These are phyloP conservation scores for Yarrowia galli DNA, from an alignment of 1,139 yeast species.

Conservation along the genomic window DNA sequence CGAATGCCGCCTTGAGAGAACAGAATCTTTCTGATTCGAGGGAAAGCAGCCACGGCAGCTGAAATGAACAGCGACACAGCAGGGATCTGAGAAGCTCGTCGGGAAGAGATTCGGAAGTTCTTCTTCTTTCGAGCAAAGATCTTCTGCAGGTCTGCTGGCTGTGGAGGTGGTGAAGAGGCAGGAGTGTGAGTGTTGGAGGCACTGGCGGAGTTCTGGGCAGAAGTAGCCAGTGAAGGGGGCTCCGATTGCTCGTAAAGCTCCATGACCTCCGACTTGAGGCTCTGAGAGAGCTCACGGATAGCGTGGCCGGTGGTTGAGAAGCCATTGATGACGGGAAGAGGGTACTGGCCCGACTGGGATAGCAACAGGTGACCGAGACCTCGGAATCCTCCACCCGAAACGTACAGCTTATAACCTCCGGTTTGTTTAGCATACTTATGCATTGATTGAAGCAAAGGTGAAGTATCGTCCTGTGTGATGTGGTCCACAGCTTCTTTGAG, in stretches of 20 bases:
- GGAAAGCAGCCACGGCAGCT: constrained; percentile 64
- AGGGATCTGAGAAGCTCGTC: constrained; percentile 67
- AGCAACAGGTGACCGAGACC: constrained; percentile 67
- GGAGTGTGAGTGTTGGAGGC: constrained; percentile 34
- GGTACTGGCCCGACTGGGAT: constrained; percentile 59
- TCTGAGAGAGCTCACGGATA: constrained; percentile 49
- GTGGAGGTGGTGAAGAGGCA: constrained; percentile 29
- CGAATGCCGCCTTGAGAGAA: constrained; percentile 76
- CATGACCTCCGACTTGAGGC: constrained; percentile 42
- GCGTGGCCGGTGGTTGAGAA: constrained; percentile 62
- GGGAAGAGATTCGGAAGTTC: constrained; percentile 65
- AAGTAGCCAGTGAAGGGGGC: constrained; percentile 28
- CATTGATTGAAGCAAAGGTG: constrained; percentile 41
- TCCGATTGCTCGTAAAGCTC: constrained; percentile 33
- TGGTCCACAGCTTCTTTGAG: constrained; percentile 58
- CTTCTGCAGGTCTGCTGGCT: constrained; percentile 35
- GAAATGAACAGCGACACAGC: constrained; percentile 67
- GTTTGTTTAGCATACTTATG: constrained; percentile 53
- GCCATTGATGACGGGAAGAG: constrained; percentile 66
- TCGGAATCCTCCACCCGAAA: constrained; percentile 73
- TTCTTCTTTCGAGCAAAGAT: constrained; percentile 48
- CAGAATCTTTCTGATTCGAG: constrained; percentile 64
- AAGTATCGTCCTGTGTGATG: constrained; percentile 49
- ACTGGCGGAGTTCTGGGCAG: constrained; percentile 30
- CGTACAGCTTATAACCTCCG: constrained; percentile 66